Percentiles rank a stretch among this genome's conserved stretches.
These are phyloP conservation scores for Pelargonium myrrhifolium DNA, from an alignment of 441 rosid species.

Conservation along the genomic window DNA sequence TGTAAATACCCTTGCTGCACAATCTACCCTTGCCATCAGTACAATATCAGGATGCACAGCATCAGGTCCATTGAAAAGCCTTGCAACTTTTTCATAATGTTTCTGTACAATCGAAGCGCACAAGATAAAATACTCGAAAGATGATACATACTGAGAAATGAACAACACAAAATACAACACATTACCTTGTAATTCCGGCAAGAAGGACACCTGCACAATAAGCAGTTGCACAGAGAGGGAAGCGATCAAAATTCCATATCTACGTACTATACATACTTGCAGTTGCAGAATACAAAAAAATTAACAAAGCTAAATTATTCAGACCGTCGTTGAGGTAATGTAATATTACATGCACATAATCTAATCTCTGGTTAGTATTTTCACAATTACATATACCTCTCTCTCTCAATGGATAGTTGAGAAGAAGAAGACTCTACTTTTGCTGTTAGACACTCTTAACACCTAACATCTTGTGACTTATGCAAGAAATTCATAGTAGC, in stretches of 20 bases:
- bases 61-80: constrained; percentile 85
- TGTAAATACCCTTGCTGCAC: constrained; percentile 65
- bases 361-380: too few relatives aligned
- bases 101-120: constrained; percentile 48
- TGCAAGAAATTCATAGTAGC: too few relatives aligned
- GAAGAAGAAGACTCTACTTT: too few relatives aligned
- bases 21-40: constrained; percentile 89
- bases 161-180: constrained; percentile 5
- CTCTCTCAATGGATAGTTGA: too few relatives aligned
- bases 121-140: constrained; percentile 17
- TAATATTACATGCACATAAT: too few relatives aligned
- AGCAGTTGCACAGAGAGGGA: constrained; percentile 18
- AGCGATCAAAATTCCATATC: neutral
- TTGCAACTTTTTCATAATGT: constrained; percentile 89
- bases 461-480: too few relatives aligned
- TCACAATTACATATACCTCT: too few relatives aligned
- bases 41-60: constrained; percentile 83
- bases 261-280: neutral
- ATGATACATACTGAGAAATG: neutral
- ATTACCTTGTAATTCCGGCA: constrained; percentile 96
- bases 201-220: constrained; percentile 83
- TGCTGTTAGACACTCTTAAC: too few relatives aligned
- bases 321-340: too few relatives aligned
- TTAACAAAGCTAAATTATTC: neutral
- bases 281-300: too few relatives aligned